phyloP scores from a whole-genome alignment of 129 eudicot genomes.

The Saposhnikovia divaricata region DNA sequence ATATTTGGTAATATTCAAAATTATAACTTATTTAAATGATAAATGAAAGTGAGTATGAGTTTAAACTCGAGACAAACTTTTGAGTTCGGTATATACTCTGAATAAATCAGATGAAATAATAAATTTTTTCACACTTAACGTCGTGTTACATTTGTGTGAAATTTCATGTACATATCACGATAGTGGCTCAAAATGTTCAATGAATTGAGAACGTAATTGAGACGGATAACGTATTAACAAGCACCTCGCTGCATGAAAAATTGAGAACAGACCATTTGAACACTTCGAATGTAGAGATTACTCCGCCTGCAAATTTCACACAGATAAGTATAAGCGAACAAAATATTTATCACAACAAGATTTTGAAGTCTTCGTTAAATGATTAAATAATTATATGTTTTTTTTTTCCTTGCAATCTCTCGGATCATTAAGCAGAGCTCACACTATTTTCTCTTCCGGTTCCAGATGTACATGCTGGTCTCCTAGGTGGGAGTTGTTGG shows the following conservation, averaged over 20 bases:
- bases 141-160: neutral
- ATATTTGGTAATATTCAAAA: too few relatives aligned
- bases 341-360: neutral
- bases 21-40: too few relatives aligned
- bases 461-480: conserved; percentile 74
- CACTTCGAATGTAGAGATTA: neutral
- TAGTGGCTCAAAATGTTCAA: neutral
- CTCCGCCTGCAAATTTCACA: neutral
- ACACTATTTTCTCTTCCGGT: conserved; percentile 23
- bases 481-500: conserved; percentile 75
- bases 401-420: too few relatives aligned
- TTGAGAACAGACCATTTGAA: neutral
- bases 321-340: neutral
- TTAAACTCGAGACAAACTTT: too few relatives aligned
- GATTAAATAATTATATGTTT: too few relatives aligned
- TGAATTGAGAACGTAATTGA: neutral
- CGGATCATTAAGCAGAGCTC: conserved; percentile 11
- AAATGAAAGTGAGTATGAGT: neutral
- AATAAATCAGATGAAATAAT: neutral
- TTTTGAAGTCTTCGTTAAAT: too few relatives aligned
- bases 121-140: neutral
- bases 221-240: neutral
- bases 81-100: neutral
- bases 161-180: neutral
- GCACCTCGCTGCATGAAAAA: neutral